Evolutionary conservation across 2,329 filamentous ascomycete genomes (phyloP).

Genomic region (Apiospora rasikravindrae): DNA sequence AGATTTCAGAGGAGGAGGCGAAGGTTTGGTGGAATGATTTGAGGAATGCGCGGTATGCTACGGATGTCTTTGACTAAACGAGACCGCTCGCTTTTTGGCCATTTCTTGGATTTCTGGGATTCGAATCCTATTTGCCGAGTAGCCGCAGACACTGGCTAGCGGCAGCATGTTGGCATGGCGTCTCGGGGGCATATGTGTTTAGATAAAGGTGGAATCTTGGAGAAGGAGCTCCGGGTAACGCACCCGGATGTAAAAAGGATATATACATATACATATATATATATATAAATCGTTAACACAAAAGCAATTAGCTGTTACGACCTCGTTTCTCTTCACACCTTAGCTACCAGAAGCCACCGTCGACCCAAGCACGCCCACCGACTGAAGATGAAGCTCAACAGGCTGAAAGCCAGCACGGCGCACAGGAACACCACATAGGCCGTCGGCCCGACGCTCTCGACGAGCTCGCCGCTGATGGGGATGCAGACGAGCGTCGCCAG

Average conservation of each 20-base stretch:
- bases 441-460: slow-evolving; percentile 13
- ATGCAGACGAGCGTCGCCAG: slow-evolving; percentile 18
- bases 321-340: not conserved
- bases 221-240: not conserved
- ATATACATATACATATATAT: not conserved
- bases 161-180: not conserved
- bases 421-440: not conserved
- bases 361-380: slow-evolving; percentile 18
- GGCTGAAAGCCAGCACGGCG: not conserved
- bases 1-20: slow-evolving; percentile 45
- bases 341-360: not conserved
- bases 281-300: not conserved
- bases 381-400: slow-evolving; percentile 11
- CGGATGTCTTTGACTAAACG: slow-evolving; percentile 63
- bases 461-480: slow-evolving; percentile 16
- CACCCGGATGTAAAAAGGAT: not conserved
- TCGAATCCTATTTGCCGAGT: not conserved
- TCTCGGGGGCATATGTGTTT: not conserved
- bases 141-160: not conserved
- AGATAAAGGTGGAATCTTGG: not conserved
- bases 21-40: slow-evolving; percentile 54
- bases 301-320: not conserved
- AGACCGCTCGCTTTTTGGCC: not conserved
- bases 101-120: not conserved
- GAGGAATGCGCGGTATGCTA: slow-evolving; percentile 61